A percentile compares a stretch with the other conserved stretches of the same genome.
Evolutionary conservation across 768 basidiomycete genomes (phyloP).

Genomic region (Calvatia gigantea): DNA sequence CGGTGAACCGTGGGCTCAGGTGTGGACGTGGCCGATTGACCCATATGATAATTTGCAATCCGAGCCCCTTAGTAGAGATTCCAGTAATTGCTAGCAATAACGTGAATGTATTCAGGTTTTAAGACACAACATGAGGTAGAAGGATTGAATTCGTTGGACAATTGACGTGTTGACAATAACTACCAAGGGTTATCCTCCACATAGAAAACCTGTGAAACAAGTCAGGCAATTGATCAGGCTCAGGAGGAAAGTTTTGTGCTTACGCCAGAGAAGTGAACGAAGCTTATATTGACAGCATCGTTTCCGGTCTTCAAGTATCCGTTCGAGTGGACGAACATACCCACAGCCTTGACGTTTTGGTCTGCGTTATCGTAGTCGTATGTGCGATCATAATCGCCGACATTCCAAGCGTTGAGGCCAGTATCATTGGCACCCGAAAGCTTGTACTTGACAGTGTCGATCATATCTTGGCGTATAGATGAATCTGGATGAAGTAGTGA

Average conservation of each 20-base stretch:
- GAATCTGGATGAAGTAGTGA: not conserved
- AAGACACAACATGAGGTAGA: no score
- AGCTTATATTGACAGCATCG: not conserved
- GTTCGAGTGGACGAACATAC: not conserved
- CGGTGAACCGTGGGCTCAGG: not conserved
- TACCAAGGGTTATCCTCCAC: not conserved
- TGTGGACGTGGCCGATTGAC: not conserved
- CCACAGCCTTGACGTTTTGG: not conserved
- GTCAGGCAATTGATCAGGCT: not conserved
- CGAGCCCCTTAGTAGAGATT: constrained; percentile 1
- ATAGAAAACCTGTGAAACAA: not conserved
- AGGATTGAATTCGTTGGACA: not conserved
- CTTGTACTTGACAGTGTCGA: not conserved
- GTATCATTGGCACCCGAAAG: not conserved
- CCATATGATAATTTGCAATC: constrained; percentile 6
- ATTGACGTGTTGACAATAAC: not conserved
- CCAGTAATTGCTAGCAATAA: no score
- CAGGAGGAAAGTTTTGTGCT: not conserved
- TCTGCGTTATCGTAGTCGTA: not conserved
- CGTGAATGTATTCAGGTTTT: no score
- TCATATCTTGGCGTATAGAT: not conserved
- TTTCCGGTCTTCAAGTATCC: not conserved
- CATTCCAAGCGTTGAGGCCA: not conserved
- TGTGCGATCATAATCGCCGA: not conserved
- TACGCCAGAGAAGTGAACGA: not conserved